Evolutionary conservation across 306 rosid genomes (phyloP).

Genomic region (Argentina anserina): DNA sequence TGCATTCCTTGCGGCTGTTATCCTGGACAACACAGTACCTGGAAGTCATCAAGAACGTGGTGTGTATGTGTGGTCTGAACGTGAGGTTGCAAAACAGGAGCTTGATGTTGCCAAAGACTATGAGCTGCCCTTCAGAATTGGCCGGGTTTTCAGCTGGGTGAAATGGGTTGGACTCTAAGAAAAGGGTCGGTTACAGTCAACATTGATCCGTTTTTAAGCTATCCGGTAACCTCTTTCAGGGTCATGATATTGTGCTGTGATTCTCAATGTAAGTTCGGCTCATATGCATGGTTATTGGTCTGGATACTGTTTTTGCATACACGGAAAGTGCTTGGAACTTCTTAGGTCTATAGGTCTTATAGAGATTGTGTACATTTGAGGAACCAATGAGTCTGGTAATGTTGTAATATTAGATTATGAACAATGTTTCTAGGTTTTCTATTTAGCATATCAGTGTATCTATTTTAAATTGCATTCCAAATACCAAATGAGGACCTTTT

Average conservation of each 20-base stretch:
- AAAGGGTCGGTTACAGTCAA: not conserved
- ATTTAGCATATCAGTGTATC: conserved; percentile 32
- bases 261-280: conserved; percentile 5
- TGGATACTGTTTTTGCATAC: conserved; percentile 11
- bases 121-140: conserved; percentile 70
- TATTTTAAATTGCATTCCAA: conserved; percentile 45
- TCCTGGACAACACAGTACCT: conserved; percentile 96
- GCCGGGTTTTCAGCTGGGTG: conserved; percentile 91
- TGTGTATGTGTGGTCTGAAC: conserved; percentile 89
- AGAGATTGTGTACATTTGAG: conserved; percentile 48
- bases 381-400: conserved; percentile 39
- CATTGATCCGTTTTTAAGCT: not conserved
- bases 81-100: conserved; percentile 75
- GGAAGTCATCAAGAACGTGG: conserved; percentile 93
- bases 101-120: conserved; percentile 82
- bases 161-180: conserved; percentile 84
- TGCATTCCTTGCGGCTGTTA: conserved; percentile 79
- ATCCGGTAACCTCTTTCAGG: conserved; percentile 4
- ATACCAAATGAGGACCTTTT: conserved; percentile 29
- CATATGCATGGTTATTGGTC: conserved; percentile 19
- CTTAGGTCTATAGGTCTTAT: conserved; percentile 33
- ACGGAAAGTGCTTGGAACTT: not conserved
- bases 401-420: conserved; percentile 45
- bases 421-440: not conserved
- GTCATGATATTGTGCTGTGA: conserved; percentile 3